Percentiles rank a stretch among this genome's conserved stretches.
These are phyloP conservation scores for Dittrichia graveolens DNA, from an alignment of 129 eudicot genomes.

Conservation along the genomic window DNA sequence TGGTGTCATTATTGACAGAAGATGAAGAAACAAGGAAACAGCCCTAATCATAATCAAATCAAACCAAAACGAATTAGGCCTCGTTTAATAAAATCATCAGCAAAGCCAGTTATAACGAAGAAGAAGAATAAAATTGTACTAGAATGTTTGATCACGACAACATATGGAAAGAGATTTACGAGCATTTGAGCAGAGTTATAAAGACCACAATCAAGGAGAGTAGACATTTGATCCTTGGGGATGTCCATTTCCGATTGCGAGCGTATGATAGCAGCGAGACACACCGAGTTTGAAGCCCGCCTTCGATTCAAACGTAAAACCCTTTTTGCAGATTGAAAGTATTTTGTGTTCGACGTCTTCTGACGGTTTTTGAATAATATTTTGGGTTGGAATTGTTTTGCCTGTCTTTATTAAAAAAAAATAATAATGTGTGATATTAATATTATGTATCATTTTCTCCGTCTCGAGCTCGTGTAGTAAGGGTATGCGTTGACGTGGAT, in stretches of 20 bases:
- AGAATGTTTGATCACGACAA: background rate
- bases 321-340: constrained; percentile 16
- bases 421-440: too few species aligned
- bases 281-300: constrained; percentile 31
- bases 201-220: constrained; percentile 83
- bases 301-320: constrained; percentile 33
- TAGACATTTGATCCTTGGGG: constrained; percentile 73
- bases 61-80: constrained; percentile 2
- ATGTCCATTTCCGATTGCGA: constrained; percentile 52
- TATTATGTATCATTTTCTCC: too few species aligned
- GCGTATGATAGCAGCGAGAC: background rate
- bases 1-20: constrained; percentile 64
- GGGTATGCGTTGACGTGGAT: too few species aligned
- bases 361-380: constrained; percentile 1
- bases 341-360: background rate
- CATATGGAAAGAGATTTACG: constrained; percentile 40
- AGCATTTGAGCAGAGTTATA: constrained; percentile 87
- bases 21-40: constrained; percentile 80
- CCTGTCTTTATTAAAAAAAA: too few species aligned
- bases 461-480: too few species aligned
- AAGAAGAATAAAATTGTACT: background rate
- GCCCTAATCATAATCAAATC: constrained; percentile 46
- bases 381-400: background rate
- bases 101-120: background rate
- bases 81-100: background rate